Base-by-base conservation (phyloP, 176 grass and related monocot genomes). In the Musa beccarii region DNA sequence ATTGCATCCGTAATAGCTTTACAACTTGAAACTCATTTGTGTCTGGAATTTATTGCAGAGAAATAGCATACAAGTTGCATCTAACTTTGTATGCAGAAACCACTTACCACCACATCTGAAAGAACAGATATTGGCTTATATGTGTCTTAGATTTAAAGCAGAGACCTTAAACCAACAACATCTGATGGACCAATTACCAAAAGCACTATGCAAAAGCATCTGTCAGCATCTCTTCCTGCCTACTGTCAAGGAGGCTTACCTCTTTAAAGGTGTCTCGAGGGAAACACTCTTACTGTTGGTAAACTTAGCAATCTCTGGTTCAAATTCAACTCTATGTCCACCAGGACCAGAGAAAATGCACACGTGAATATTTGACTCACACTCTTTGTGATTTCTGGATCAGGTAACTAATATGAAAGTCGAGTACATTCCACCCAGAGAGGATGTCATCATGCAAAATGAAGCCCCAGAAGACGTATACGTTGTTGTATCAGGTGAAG, bases 131-230 rank as follows among this genome's bases (percentile, higher is more conserved):
- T 75, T 93, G 49, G 86, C 81, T 52, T 98, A 91, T 78, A 98
- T 98, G 90, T 93, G 90, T 84, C 88, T 98, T 72, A 98, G 92
- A 57, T 98, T 93, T 75, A 89, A 90, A 76, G 88, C 95, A 43
- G 95, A 98, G 74, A 98, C 84, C 73, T 80, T 98, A 54, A 98
- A 98, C 73, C 95, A 93, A 75, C 94, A 98, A 82, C 88, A 98
- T 84, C 83, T 98, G 49, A 93, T 98, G 88, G 88, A 93, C 61
- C 90, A 98, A 64, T 82, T 98, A 21, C 95, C 95, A 50, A 93
- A 89, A 74, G 84, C 95, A 73, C 93, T 98, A 86, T 93, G 84
- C 90, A 93, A 98, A 79, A 87, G 88, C 81, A 99, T 99, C 75
- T 93, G 88, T 49, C 84, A 99, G 77, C 56, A 87, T 63, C 95